phyloP scores from a whole-genome alignment of 2,329 filamentous ascomycete genomes.

The Diaporthe vaccinii region DNA sequence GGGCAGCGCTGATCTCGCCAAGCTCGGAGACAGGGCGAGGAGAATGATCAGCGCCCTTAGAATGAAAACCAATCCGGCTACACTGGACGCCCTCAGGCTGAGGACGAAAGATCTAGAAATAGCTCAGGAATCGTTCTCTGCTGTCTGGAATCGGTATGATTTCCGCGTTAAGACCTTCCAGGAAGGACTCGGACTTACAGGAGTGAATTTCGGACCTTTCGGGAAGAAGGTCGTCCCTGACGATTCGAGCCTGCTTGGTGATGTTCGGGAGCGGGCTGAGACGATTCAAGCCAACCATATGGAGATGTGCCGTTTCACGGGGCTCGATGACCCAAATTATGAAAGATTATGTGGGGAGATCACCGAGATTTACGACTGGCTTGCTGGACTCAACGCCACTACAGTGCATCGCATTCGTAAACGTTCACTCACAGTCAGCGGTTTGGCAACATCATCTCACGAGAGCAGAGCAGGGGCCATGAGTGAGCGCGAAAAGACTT shows the following conservation, averaged over 20 bases:
- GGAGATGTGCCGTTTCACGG: slow-evolving; percentile 6
- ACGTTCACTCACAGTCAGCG: background rate
- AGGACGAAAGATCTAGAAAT: background rate
- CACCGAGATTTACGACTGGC: background rate
- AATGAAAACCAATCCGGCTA: background rate
- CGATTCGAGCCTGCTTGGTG: background rate
- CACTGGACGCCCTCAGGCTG: background rate
- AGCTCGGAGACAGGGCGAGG: background rate
- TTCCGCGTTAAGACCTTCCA: slow-evolving; percentile 5
- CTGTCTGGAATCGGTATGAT: background rate
- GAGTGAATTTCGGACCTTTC: background rate
- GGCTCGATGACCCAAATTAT: background rate
- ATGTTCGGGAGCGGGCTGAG: slow-evolving; percentile 2
- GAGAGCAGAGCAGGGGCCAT: background rate
- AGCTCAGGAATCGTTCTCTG: background rate
- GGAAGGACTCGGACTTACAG: background rate
- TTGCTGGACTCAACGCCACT: background rate
- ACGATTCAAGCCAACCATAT: slow-evolving; percentile 8
- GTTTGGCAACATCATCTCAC: background rate
- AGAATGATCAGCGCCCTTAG: background rate
- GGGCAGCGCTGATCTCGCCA: background rate
- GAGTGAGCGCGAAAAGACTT: background rate
- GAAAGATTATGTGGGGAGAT: background rate
- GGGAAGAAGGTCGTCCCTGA: slow-evolving; percentile 11
- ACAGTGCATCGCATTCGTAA: background rate